phyloP scores from a whole-genome alignment of 169 alveolate species.

The Plasmodium falciparum region DNA sequence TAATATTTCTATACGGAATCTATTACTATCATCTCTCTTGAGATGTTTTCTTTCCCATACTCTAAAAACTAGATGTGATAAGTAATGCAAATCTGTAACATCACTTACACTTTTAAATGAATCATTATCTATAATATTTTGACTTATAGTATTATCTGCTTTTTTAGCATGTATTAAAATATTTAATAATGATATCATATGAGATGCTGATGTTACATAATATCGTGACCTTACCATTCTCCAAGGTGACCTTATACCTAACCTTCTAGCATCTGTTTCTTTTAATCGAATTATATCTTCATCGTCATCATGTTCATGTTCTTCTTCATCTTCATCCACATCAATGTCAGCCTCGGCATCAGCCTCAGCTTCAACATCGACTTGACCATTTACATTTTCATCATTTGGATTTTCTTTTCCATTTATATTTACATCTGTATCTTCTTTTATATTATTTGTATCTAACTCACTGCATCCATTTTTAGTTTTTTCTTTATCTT shows the following conservation, averaged over 20 bases:
- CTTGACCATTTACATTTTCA: conserved; percentile 28
- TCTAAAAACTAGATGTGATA: conserved; percentile 88
- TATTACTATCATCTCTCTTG: conserved; percentile 49
- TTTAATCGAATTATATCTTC: conserved; percentile 86
- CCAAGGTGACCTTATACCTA: conserved; percentile 90
- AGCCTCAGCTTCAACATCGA: not conserved
- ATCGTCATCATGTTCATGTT: conserved; percentile 73
- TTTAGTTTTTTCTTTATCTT: not conserved
- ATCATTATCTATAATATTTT: conserved; percentile 78
- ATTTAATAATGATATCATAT: conserved; percentile 86
- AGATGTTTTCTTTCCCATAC: conserved; percentile 87
- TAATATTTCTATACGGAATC: conserved; percentile 85
- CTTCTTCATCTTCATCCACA: conserved; percentile 53
- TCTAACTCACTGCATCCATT: not conserved
- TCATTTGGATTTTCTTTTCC: conserved; percentile 6
- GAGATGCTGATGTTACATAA: conserved; percentile 93
- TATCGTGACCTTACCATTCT: conserved; percentile 91
- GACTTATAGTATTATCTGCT: conserved; percentile 78
- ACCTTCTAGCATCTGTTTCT: conserved; percentile 88
- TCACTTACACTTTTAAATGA: conserved; percentile 75
- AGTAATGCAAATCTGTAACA: conserved; percentile 86
- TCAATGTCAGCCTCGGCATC: too few species aligned
- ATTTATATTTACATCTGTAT: not conserved
- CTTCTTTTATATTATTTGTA: not conserved
- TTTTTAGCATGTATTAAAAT: conserved; percentile 82